phyloP scores from a whole-genome alignment of 2,329 filamentous ascomycete species.

The Verticillium tricorpus region DNA sequence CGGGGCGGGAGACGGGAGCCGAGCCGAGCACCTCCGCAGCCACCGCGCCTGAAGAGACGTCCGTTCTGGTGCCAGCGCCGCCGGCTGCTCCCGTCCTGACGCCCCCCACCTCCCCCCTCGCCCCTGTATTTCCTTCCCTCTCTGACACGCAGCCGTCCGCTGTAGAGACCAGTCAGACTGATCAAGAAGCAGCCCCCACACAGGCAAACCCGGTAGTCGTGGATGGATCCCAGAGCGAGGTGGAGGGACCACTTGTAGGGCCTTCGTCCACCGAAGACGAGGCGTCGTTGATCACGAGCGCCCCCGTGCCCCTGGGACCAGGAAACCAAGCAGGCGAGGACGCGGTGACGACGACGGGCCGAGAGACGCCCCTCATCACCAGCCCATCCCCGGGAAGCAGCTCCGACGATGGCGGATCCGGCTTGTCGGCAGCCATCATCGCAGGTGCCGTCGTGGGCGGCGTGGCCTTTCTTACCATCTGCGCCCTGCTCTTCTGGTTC shows the following conservation, averaged over 20 bases:
- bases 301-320: neutral
- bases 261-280: neutral
- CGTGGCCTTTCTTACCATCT: slow-evolving; percentile 37
- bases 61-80: neutral
- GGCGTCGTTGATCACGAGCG: neutral
- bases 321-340: slow-evolving; percentile 9
- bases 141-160: slow-evolving; percentile 13
- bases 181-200: slow-evolving; percentile 23
- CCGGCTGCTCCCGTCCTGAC: neutral
- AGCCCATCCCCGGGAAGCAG: slow-evolving; percentile 7
- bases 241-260: neutral
- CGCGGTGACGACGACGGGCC: neutral
- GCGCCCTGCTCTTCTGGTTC: slow-evolving; percentile 47
- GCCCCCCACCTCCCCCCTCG: neutral
- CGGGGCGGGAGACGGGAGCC: neutral
- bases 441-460: slow-evolving; percentile 49
- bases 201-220: neutral
- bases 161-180: slow-evolving; percentile 28
- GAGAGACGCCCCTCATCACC: neutral
- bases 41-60: neutral
- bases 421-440: slow-evolving; percentile 34
- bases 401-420: slow-evolving; percentile 18
- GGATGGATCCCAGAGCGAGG: neutral
- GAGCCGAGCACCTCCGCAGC: neutral
- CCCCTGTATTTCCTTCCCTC: slow-evolving; percentile 3